phyloP scores from a whole-genome alignment of 345 rosid genomes.

The Durio zibethinus region DNA sequence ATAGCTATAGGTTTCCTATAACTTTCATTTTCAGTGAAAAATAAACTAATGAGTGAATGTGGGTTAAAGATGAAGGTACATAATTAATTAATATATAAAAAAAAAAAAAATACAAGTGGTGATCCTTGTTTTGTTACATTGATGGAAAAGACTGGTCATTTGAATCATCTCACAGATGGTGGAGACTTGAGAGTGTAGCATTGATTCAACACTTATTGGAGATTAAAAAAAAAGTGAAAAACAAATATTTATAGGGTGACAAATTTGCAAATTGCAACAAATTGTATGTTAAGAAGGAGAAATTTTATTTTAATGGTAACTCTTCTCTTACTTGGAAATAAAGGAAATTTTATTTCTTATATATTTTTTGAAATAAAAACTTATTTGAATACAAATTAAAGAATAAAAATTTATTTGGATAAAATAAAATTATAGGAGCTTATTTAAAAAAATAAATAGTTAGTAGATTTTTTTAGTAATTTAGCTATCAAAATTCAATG shows the following conservation, averaged over 20 bases:
- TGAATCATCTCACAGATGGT: neutral
- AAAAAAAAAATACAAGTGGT: neutral
- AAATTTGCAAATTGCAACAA: too few relatives aligned
- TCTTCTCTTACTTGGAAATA: neutral
- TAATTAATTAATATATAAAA: neutral
- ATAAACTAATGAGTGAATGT: constrained; percentile 19
- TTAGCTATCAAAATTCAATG: too few relatives aligned
- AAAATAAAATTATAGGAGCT: too few relatives aligned
- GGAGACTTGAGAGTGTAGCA: neutral
- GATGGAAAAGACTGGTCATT: neutral
- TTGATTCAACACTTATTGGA: neutral
- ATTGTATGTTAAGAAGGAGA: neutral
- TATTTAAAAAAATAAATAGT: too few relatives aligned
- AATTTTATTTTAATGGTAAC: neutral
- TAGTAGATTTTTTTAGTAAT: too few relatives aligned
- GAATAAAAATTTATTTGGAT: too few relatives aligned
- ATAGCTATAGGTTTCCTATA: constrained; percentile 21
- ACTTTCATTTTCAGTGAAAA: constrained; percentile 13
- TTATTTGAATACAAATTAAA: too few relatives aligned
- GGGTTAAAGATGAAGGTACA: constrained; percentile 21
- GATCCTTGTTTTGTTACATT: constrained; percentile 1
- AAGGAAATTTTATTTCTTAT: too few relatives aligned
- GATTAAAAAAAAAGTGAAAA: too few relatives aligned
- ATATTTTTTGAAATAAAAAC: too few relatives aligned
- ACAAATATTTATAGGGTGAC: too few relatives aligned